Evolutionary conservation across 306 rosid species (phyloP), one percentile per base, ranked within the genome.

Genomic region (Malus domestica): DNA sequence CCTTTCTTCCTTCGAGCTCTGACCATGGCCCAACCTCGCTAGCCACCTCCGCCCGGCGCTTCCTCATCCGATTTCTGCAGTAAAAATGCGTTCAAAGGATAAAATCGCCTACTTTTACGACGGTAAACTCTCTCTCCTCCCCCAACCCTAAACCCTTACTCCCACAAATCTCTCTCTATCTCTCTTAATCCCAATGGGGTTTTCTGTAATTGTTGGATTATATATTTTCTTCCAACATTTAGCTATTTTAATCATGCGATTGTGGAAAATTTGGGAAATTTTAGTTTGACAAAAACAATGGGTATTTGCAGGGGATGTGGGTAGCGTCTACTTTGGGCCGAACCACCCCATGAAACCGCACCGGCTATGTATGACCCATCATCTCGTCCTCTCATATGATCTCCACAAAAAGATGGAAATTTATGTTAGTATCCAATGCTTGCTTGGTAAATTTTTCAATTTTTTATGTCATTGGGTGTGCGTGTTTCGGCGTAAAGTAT

Each of bases 291-390:
- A 16, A 12, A 4, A 51, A 10, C 23, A 55, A 15, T 80, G 83
- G 49, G 62, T 71, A 61, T 88, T 15, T 87, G 83, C 97, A 95
- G 99, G 99, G 44, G 99, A 92, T 75, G 99, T 86, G 71, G 99
- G 99, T 8, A 92, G 97, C 63, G 99, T 95, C 79, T 95, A 92
- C 90, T 95, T 89, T 40, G 99, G 99, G 68, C 97, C 99, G 0
- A 95, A 95, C 80, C 99, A 95, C 83, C 99, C 99, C 3, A 95
- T 95, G 99, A 95, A 95, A 82, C 99, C 99, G 23, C 99, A 95
- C 82, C 89, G 99, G 71, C 90, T 95, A 46, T 92, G 97, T 84
- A 95, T 95, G 99, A 92, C 99, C 32, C 99, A 92, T 78, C 99
- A 92, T 85, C 97, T 95, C 29, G 99, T 95, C 76, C 99, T 95